A percentile compares a stretch with the other conserved stretches of the same genome.
Evolutionary conservation across 208 protist species (phyloP).

Genomic region (Trypanosoma melophagium): DNA sequence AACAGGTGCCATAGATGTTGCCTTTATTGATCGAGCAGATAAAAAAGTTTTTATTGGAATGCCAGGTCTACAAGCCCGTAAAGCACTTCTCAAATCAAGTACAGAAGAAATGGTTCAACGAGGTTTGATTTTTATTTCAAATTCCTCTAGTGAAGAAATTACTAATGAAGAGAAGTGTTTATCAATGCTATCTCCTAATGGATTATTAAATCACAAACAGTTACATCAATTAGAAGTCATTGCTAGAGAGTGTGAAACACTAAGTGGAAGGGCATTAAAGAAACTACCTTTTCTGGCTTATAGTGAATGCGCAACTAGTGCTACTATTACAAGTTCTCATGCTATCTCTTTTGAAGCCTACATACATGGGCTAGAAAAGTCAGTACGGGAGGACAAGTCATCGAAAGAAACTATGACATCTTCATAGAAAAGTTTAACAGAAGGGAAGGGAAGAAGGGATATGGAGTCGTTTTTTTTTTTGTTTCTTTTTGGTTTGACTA

Average conservation of each 20-base stretch:
- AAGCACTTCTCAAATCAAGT: constrained; percentile 70
- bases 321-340: neutral
- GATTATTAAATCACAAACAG: neutral
- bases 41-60: constrained; percentile 92
- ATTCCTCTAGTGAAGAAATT: neutral
- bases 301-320: constrained; percentile 14
- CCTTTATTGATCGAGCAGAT: constrained; percentile 96
- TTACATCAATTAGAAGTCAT: constrained; percentile 32
- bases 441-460: neutral
- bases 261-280: constrained; percentile 91
- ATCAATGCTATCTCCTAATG: neutral
- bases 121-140: constrained; percentile 35
- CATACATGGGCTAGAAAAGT: constrained; percentile 13
- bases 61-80: constrained; percentile 75
- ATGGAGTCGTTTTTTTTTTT: constrained; percentile 6
- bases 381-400: constrained; percentile 6
- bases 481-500: constrained; percentile 23
- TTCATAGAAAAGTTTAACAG: neutral
- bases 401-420: constrained; percentile 13
- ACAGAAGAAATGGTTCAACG: constrained; percentile 76
- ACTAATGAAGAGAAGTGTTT: neutral
- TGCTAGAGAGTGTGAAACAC: constrained; percentile 47
- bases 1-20: constrained; percentile 90
- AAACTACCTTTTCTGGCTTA: constrained; percentile 92
- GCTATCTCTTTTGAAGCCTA: constrained; percentile 25